phyloP scores from a whole-genome alignment of 352 stramenopile species.

The Globisporangium viniferum region DNA sequence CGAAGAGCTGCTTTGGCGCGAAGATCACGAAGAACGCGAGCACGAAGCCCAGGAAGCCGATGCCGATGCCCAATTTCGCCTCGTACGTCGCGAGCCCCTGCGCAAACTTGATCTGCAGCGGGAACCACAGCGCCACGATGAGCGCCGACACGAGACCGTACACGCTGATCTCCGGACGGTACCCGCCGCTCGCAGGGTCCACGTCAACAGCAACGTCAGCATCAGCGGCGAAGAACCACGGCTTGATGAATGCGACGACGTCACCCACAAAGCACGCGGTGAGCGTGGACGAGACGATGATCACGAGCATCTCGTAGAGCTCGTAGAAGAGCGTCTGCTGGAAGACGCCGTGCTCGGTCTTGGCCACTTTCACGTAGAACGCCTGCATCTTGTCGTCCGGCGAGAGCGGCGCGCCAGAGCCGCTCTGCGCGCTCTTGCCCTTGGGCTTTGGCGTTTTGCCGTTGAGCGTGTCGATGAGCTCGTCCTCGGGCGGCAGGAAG shows the following conservation, averaged over 20 bases:
- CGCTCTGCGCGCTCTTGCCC: conserved; percentile 14
- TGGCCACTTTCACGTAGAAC: conserved; percentile 70
- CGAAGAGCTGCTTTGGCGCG: conserved; percentile 50
- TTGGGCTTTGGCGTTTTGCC: conserved; percentile 20
- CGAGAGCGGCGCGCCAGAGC: conserved; percentile 29
- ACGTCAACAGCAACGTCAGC: not conserved
- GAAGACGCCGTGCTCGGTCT: conserved; percentile 63
- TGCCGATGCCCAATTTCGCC: conserved; percentile 44
- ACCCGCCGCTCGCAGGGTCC: not conserved
- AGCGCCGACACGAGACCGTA: conserved; percentile 67
- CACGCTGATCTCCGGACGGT: conserved; percentile 46
- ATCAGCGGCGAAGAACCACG: conserved; percentile 18
- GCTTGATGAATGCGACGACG: conserved; percentile 31
- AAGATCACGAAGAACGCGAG: conserved; percentile 58
- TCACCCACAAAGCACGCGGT: conserved; percentile 44
- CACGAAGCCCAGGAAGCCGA: conserved; percentile 59
- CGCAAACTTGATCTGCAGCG: conserved; percentile 67
- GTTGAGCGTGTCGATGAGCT: conserved; percentile 71
- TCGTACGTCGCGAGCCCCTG: conserved; percentile 63
- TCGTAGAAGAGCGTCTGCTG: conserved; percentile 78
- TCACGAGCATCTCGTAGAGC: conserved; percentile 80
- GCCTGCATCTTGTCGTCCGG: conserved; percentile 61
- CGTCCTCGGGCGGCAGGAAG: conserved; percentile 72
- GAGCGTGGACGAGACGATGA: conserved; percentile 56
- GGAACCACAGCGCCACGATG: conserved; percentile 70